Evolutionary conservation across 345 rosid species (phyloP).

Genomic region (Lumnitzera littorea): DNA sequence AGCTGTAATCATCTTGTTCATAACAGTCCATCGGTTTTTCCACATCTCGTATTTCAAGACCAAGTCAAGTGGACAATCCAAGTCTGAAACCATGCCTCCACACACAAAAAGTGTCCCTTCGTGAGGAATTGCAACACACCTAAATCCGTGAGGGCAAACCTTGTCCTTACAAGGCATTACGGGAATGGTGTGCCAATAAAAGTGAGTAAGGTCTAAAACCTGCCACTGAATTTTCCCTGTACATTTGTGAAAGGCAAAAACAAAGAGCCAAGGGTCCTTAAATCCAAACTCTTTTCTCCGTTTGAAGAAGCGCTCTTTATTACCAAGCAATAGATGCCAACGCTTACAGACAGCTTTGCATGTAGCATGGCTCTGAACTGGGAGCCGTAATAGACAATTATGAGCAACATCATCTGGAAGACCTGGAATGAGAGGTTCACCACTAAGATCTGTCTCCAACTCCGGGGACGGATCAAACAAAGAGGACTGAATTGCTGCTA

Average conservation of each 20-base stretch:
- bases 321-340: conserved; percentile 64
- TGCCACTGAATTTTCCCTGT: conserved; percentile 80
- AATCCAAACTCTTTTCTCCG: conserved; percentile 62
- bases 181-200: conserved; percentile 77
- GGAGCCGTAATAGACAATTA: conserved; percentile 68
- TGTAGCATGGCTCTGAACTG: conserved; percentile 55
- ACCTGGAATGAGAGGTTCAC: conserved; percentile 71
- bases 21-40: conserved; percentile 72
- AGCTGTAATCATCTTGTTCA: conserved; percentile 52
- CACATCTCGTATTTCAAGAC: conserved; percentile 77
- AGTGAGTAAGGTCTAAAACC: conserved; percentile 61
- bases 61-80: conserved; percentile 66
- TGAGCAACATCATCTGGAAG: conserved; percentile 86
- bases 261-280: conserved; percentile 81
- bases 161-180: conserved; percentile 78
- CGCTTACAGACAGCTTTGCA: conserved; percentile 71
- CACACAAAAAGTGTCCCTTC: conserved; percentile 71
- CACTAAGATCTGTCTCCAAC: conserved; percentile 36
- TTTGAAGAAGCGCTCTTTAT: conserved; percentile 60
- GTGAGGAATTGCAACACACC: conserved; percentile 52
- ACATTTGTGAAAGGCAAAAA: conserved; percentile 62
- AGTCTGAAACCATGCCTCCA: conserved; percentile 80
- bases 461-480: conserved; percentile 46
- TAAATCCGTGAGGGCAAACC: conserved; percentile 71
- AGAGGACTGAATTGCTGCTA: conserved; percentile 53